These are phyloP conservation scores for Ehretia macrophylla DNA, from an alignment of 257 asterid genomes.

Conservation along the genomic window DNA sequence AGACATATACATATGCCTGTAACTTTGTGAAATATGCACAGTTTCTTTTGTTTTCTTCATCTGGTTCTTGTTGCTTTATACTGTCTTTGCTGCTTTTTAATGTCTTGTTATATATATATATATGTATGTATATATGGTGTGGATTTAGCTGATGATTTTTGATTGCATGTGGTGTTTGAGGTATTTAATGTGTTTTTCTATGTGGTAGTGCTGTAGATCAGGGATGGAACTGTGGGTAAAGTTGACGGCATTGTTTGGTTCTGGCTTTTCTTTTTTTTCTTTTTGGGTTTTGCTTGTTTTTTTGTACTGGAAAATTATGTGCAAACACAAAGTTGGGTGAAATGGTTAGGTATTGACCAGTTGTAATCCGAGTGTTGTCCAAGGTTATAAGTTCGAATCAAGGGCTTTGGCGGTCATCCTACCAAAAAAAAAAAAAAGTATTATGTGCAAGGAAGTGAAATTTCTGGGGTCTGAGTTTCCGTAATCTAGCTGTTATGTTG, in stretches of 20 bases:
- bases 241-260: slow-evolving; percentile 19
- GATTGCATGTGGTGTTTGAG: slow-evolving; percentile 35
- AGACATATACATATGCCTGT: too few relatives aligned
- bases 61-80: slow-evolving; percentile 4
- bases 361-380: too few relatives aligned
- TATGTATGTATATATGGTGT: slow-evolving; percentile 9
- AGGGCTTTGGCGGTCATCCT: too few relatives aligned
- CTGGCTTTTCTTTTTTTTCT: neutral
- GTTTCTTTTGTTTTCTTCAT: neutral
- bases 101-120: slow-evolving; percentile 8
- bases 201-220: slow-evolving; percentile 9
- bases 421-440: too few relatives aligned
- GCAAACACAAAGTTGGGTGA: too few relatives aligned
- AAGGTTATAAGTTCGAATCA: too few relatives aligned
- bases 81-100: neutral
- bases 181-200: slow-evolving; percentile 4
- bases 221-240: slow-evolving; percentile 16
- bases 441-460: neutral
- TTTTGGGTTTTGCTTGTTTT: neutral
- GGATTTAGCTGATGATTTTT: slow-evolving; percentile 10
- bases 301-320: neutral
- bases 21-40: neutral
- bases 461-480: neutral
- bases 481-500: slow-evolving; percentile 1
- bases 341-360: too few relatives aligned